Evolutionary conservation across 805 yeast genomes (phyloP).

Genomic region (Millerozyma acaciae): DNA sequence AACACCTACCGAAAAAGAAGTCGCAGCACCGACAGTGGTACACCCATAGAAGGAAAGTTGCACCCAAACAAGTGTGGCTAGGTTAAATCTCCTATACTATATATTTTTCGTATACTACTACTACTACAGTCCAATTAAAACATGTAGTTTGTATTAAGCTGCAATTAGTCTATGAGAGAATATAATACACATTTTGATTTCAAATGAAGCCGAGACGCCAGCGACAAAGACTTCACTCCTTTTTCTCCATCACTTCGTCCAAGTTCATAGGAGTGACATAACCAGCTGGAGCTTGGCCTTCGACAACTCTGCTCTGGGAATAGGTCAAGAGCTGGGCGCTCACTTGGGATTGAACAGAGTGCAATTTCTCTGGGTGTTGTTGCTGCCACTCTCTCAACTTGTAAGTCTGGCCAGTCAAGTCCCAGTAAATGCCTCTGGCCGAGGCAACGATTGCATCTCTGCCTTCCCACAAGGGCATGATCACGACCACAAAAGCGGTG

Average conservation of each 20-base stretch:
- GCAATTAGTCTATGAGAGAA: no score
- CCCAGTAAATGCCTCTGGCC: slow-evolving; percentile 82
- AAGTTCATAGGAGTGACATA: slow-evolving; percentile 16
- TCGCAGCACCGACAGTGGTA: no score
- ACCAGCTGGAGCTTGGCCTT: slow-evolving; percentile 22
- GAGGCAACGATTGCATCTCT: slow-evolving; percentile 62
- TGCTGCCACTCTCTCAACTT: slow-evolving; percentile 76
- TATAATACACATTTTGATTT: no score
- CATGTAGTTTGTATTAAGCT: no score
- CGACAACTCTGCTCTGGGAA: slow-evolving; percentile 17
- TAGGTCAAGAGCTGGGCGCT: slow-evolving; percentile 26
- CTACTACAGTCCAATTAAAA: no score
- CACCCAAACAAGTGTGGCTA: no score
- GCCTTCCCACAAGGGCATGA: slow-evolving; percentile 75
- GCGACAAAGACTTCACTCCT: slow-evolving; percentile 1
- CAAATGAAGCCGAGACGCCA: no score
- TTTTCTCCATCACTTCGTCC: slow-evolving; percentile 19
- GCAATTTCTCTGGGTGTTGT: slow-evolving; percentile 68
- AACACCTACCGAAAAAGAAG: no score
- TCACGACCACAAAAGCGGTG: slow-evolving; percentile 56
- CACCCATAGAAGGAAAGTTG: no score
- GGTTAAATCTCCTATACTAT: no score
- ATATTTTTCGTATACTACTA: no score
- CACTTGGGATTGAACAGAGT: slow-evolving; percentile 67
- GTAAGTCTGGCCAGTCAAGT: slow-evolving; percentile 66